Evolutionary conservation across 2,329 filamentous ascomycete species (phyloP).

Genomic region (Chaetomiaceae sp.): DNA sequence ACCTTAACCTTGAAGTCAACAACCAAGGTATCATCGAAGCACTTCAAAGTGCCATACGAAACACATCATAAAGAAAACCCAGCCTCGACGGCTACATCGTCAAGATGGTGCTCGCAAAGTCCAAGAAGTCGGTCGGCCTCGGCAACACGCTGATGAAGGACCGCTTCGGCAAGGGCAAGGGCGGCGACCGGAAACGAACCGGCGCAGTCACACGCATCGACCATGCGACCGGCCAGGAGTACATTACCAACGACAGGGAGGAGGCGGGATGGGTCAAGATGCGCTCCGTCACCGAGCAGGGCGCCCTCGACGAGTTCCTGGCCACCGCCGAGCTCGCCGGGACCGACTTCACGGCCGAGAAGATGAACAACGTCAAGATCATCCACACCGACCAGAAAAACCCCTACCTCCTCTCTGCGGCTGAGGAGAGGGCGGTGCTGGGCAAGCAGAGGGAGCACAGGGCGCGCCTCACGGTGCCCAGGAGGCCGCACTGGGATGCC

Average conservation of each 20-base stretch:
- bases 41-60: constrained; percentile 6
- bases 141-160: constrained; percentile 99
- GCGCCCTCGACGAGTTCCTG: constrained; percentile 91
- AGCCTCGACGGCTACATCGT: constrained; percentile 3
- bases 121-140: constrained; percentile 89
- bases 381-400: constrained; percentile 96
- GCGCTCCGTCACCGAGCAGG: constrained; percentile 97
- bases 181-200: constrained; percentile 70
- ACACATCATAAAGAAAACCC: neutral
- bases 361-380: constrained; percentile 98
- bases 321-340: constrained; percentile 94
- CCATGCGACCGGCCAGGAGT: constrained; percentile 78
- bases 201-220: constrained; percentile 61
- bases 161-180: constrained; percentile 91
- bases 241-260: constrained; percentile 84
- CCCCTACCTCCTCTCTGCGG: constrained; percentile 80
- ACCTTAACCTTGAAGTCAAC: too few species aligned
- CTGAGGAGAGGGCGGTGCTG: constrained; percentile 73
- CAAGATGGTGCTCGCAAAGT: constrained; percentile 69
- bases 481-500: constrained; percentile 83
- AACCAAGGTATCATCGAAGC: constrained; percentile 4
- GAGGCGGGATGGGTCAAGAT: constrained; percentile 98
- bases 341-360: constrained; percentile 97
- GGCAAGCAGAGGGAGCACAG: constrained; percentile 81
- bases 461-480: constrained; percentile 76